A percentile compares a stretch with the other conserved stretches of the same genome.
These are phyloP conservation scores for Fusarium tupiense DNA, from an alignment of 2,329 filamentous ascomycete species.

Conservation along the genomic window DNA sequence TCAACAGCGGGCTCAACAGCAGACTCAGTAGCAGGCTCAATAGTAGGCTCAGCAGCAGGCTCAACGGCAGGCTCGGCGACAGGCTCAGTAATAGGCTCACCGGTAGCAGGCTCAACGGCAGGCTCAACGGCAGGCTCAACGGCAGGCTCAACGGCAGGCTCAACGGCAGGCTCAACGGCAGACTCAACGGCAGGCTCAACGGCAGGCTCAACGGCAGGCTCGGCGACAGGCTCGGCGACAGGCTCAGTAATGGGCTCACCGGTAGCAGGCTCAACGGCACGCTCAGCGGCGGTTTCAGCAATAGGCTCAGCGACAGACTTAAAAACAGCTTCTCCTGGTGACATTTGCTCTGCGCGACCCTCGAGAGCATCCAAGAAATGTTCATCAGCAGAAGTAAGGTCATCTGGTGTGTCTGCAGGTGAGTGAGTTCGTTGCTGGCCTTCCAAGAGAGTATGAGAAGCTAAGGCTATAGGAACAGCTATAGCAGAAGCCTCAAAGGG, in stretches of 20 bases:
- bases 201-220: neutral
- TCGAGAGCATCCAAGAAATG: constrained; percentile 50
- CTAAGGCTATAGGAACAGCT: constrained; percentile 32
- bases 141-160: neutral
- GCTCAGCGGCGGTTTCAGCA: neutral
- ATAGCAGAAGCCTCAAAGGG: constrained; percentile 44
- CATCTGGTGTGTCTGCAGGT: constrained; percentile 42
- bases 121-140: neutral
- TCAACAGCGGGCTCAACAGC: neutral
- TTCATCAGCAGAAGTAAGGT: constrained; percentile 49
- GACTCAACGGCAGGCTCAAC: neutral
- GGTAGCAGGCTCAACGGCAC: neutral
- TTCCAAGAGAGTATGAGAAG: constrained; percentile 41
- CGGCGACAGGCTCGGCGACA: neutral
- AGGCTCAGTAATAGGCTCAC: neutral
- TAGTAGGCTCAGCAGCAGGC: neutral
- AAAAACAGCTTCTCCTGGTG: constrained; percentile 10
- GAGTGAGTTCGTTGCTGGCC: constrained; percentile 16
- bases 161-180: neutral
- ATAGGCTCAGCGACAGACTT: neutral
- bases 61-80: neutral
- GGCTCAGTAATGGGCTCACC: neutral
- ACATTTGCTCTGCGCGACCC: constrained; percentile 32
- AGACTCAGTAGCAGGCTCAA: neutral
- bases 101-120: neutral